A percentile compares a stretch with the other conserved stretches of the same genome.
Conservation (phyloP, 768 basidiomycete genomes). For the Mrakia hoshinonis region DNA sequence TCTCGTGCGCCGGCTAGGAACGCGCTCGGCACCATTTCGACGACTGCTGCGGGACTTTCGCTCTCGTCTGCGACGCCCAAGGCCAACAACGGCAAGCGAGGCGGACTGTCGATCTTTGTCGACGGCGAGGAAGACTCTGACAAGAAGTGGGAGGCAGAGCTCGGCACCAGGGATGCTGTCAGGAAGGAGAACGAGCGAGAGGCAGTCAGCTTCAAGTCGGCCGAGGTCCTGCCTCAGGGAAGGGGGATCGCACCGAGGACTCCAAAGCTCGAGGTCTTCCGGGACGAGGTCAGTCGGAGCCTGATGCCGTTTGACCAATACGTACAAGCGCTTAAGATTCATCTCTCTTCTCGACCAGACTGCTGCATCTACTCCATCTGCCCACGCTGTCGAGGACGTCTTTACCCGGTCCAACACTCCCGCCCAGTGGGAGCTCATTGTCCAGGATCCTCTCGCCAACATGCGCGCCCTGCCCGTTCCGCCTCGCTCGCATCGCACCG, state of each 20-base stretch:
- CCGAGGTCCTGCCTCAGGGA: constrained; percentile 43
- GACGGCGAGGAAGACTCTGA: constrained; percentile 37
- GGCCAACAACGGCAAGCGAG: constrained; percentile 35
- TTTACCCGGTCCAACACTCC: constrained; percentile 35
- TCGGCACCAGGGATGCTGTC: constrained; percentile 43
- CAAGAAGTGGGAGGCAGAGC: constrained; percentile 36
- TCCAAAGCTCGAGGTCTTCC: constrained; percentile 45
- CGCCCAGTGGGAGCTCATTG: constrained; percentile 43
- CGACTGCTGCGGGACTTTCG: neutral
- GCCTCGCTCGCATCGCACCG: constrained; percentile 32
- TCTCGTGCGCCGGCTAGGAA: constrained; percentile 37
- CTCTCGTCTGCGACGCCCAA: constrained; percentile 14
- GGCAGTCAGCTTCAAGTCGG: constrained; percentile 41
- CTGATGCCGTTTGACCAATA: neutral
- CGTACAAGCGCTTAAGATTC: too few species aligned
- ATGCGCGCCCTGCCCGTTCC: constrained; percentile 35
- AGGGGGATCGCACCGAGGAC: constrained; percentile 37
- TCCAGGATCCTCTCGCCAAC: constrained; percentile 43
- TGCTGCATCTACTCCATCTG: constrained; percentile 5
- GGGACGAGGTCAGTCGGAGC: constrained; percentile 41
- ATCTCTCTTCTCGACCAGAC: neutral
- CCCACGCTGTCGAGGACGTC: constrained; percentile 36
- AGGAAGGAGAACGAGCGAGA: constrained; percentile 45
- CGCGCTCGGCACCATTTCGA: constrained; percentile 15
- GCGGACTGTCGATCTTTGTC: constrained; percentile 38